Base-by-base conservation (phyloP, 345 rosid genomes). In the Acer saccharum region DNA sequence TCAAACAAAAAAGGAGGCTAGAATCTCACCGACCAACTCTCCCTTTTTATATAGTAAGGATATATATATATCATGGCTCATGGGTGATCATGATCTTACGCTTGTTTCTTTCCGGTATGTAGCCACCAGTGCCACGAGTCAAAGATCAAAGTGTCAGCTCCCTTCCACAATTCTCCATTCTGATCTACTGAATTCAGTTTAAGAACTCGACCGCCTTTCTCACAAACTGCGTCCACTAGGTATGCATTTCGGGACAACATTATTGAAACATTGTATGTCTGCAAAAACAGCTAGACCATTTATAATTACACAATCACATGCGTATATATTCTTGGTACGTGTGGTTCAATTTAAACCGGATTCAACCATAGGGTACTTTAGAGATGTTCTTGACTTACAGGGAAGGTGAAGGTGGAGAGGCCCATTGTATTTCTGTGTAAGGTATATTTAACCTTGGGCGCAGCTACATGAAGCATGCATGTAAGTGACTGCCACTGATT, bases 61-160 rank as follows among this genome's bases (percentile, higher is more conserved):
- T n/a, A n/a, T n/a, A n/a, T n/a, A n/a, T n/a, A n/a, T 32, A 32
- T 43, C 2, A 46, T n/a, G 8, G 14, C 29, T 27, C 29, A n/a
- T 9, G 4, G 18, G 1, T 71, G 7, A 18, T 44, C 11, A 18
- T 25, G 6, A 1, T n/a, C 86, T 64, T 82, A 95, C 89, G 90
- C 88, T 81, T 95, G 98, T 75, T 95, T 93, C 72, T 90, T 79
- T 23, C 84, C 91, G 0, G 87, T 83, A 72, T 94, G 98, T 66
- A 88, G 90, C 98, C 98, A 94, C 98, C 98, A 94, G 72, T 94
- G 98, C 98, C 98, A 94, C 3, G 97, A 72, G 60, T 94, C 83
- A 81, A 93, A 94, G 64, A 93, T 23, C 83, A 94, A 71, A 20
- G 84, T 78, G 72, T 93, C 93, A 18, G 74, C 83, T 1, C 69